Conservation (phyloP, 371 early-diverging fungal species). For the Funneliformis caledonium region DNA sequence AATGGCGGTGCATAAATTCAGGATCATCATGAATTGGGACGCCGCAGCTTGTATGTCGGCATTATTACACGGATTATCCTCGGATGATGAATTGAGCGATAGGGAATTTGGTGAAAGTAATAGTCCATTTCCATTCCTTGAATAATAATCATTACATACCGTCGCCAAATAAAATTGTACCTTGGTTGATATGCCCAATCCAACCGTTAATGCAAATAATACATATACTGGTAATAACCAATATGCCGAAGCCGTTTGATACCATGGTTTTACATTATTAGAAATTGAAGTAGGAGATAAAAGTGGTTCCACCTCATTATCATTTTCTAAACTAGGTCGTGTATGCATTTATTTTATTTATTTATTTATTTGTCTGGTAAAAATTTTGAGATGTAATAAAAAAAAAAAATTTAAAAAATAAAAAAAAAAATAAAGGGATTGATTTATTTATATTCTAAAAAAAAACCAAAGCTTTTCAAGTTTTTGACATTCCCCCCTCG, state of each 20-base stretch:
- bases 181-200: neutral
- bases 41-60: slow-evolving; percentile 20
- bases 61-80: slow-evolving; percentile 20
- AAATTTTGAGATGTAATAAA: too few relatives aligned
- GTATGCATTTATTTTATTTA: neutral
- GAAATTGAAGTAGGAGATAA: neutral
- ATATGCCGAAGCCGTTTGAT: slow-evolving; percentile 30
- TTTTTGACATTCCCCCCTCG: too few relatives aligned
- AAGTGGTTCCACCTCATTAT: neutral
- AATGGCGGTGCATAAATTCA: slow-evolving; percentile 15
- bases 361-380: too few relatives aligned
- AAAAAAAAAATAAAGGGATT: too few relatives aligned
- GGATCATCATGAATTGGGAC: slow-evolving; percentile 8
- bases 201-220: neutral
- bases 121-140: neutral
- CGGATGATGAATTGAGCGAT: neutral
- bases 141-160: slow-evolving; percentile 33
- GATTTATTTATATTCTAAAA: too few relatives aligned
- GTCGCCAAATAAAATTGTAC: slow-evolving; percentile 22
- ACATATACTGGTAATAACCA: slow-evolving; percentile 6
- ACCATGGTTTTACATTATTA: neutral
- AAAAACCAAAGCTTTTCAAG: too few relatives aligned
- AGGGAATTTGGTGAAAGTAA: neutral
- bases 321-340: neutral
- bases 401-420: too few relatives aligned